Base-by-base conservation (phyloP, 106 monocot genomes). In the Platanthera zijinensis region DNA sequence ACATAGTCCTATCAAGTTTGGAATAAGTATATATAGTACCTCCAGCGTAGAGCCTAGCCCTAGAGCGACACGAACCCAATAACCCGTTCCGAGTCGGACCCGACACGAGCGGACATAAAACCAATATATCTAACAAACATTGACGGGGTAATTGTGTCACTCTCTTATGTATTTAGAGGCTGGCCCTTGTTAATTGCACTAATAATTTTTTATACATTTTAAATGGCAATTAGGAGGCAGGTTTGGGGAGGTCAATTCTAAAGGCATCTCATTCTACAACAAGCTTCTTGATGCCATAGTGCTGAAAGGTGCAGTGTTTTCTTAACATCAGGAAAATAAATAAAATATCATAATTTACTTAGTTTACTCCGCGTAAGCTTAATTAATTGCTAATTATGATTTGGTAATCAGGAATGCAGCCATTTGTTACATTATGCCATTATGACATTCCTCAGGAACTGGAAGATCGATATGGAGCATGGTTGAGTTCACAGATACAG, bases 401-500 rank as follows among this genome's bases (percentile, higher is more conserved):
- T 22, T 10, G 48, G 51, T 39, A 51, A 78, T 32, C 76, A 89
- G 89, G 86, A 64, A 84, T 89, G 73, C 61, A 83, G 30, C 89
- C 89, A 52, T 89, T 89, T 79, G 89, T 86, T 11, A 89, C 89
- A 8, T 39, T 89, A 22, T 68, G 39, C 10, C 89, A 89, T 48
- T 89, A 74, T 57, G 89, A 89, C 22, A 61, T 86, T 52, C 89
- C 89, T 50, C 75, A 89, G 59, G 86, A 86, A 77, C 53, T 89
- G 1, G 89, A 89, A 74, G 78, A 79, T 32, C 62, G 83, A 79
- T 86, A 86, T 25, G 78, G 78, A 3, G 68, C 76, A 79, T 89
- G 85, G 89, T 51, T 86, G 49, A 84, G 76, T 78, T 66, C 89
- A 18, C 74, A 89, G 70, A 83, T 89, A 74, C 86, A 89, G 86